Conservation (phyloP, 2,329 filamentous ascomycete species). For the Parastagonospora avenae region DNA sequence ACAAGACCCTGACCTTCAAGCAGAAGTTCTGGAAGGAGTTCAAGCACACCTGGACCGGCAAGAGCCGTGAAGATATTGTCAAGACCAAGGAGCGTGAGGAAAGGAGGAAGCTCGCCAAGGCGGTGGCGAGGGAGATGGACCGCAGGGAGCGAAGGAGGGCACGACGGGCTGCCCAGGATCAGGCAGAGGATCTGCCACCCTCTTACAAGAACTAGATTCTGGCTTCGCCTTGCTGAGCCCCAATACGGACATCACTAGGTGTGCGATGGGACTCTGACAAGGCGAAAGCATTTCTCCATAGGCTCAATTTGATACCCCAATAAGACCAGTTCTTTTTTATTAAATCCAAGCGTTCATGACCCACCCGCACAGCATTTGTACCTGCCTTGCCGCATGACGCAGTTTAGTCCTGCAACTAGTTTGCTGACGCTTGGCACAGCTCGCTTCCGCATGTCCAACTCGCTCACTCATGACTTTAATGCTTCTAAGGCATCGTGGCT, state of each 20-base stretch:
- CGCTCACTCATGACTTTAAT: no score
- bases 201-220: constrained; percentile 26
- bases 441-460: no score
- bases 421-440: no score
- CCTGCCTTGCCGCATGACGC: no score
- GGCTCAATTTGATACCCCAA: no score
- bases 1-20: constrained; percentile 32
- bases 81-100: constrained; percentile 40
- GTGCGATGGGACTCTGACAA: background rate
- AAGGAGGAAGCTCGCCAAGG: constrained; percentile 38
- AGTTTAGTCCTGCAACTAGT: no score
- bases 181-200: constrained; percentile 26
- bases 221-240: background rate
- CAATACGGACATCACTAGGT: background rate
- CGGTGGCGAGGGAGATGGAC: constrained; percentile 36
- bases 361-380: no score
- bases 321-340: no score
- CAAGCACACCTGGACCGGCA: constrained; percentile 33
- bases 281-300: background rate
- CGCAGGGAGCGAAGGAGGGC: constrained; percentile 31
- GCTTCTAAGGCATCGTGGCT: no score
- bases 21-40: constrained; percentile 41
- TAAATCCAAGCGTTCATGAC: no score
- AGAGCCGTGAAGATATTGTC: constrained; percentile 27
- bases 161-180: constrained; percentile 24